These are phyloP conservation scores for Fragaria vesca DNA, from an alignment of 306 rosid genomes.

Conservation along the genomic window DNA sequence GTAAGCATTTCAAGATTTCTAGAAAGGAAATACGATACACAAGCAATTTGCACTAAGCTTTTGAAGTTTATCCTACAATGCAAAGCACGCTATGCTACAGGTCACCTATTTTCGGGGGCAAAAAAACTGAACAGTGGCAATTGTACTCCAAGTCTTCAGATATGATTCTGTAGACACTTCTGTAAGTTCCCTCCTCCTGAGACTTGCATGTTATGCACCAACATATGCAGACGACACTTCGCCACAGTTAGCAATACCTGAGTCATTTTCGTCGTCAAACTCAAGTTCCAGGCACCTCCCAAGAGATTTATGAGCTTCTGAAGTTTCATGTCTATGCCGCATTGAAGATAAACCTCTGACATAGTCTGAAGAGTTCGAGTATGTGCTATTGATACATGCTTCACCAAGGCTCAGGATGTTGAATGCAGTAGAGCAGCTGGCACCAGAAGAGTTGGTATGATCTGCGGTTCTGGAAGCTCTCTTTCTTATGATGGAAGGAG, in stretches of 20 bases:
- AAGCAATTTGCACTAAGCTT: neutral
- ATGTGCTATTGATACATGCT: constrained; percentile 5
- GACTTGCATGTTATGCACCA: neutral
- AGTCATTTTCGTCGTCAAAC: constrained; percentile 22
- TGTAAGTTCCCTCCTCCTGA: neutral
- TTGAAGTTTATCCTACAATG: neutral
- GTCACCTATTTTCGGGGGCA: neutral
- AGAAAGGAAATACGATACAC: neutral
- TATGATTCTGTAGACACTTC: neutral
- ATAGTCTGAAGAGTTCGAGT: constrained; percentile 3
- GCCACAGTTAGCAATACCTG: constrained; percentile 9
- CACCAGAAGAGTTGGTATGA: constrained; percentile 14
- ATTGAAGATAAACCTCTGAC: constrained; percentile 18
- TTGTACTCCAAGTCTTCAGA: neutral
- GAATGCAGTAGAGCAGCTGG: neutral
- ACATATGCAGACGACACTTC: neutral
- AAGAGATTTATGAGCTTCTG: constrained; percentile 23
- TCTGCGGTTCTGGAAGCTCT: constrained; percentile 28
- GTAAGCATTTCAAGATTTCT: neutral
- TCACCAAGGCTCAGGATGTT: neutral
- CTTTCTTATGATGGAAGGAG: constrained; percentile 62
- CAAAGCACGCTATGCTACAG: neutral
- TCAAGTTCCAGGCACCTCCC: constrained; percentile 33
- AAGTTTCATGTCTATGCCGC: constrained; percentile 8
- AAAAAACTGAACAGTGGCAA: neutral